Conservation (phyloP, 768 basidiomycete genomes). For the Tulasnella calospora region DNA sequence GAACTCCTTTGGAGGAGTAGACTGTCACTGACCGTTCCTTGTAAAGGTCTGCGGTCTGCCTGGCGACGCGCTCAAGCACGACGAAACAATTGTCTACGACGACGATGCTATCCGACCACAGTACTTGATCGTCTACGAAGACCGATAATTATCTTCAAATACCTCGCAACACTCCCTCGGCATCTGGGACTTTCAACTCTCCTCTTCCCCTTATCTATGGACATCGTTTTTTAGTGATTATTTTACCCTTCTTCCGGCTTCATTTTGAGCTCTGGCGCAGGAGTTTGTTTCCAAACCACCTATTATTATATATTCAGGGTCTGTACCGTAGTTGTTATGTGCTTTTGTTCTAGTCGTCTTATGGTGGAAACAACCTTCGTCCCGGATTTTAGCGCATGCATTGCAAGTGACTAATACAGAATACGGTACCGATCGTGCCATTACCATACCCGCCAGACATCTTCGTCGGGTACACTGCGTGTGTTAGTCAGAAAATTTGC, state of each 20-base stretch:
- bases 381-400: background rate
- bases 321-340: background rate
- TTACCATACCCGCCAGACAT: background rate
- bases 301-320: background rate
- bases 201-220: no score
- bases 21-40: background rate
- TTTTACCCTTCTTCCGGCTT: no score
- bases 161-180: background rate
- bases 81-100: conserved; percentile 16
- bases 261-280: background rate
- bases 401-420: background rate
- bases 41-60: conserved; percentile 8
- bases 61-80: conserved; percentile 1
- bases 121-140: conserved; percentile 16
- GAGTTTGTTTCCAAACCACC: background rate
- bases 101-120: conserved; percentile 10
- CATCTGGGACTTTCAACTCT: no score
- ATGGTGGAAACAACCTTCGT: background rate
- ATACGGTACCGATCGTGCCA: background rate
- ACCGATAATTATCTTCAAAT: background rate
- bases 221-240: no score
- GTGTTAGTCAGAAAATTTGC: background rate
- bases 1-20: background rate
- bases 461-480: background rate
- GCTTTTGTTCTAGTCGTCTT: background rate